phyloP scores from a whole-genome alignment of 345 rosid species.

The Laguncularia racemosa region DNA sequence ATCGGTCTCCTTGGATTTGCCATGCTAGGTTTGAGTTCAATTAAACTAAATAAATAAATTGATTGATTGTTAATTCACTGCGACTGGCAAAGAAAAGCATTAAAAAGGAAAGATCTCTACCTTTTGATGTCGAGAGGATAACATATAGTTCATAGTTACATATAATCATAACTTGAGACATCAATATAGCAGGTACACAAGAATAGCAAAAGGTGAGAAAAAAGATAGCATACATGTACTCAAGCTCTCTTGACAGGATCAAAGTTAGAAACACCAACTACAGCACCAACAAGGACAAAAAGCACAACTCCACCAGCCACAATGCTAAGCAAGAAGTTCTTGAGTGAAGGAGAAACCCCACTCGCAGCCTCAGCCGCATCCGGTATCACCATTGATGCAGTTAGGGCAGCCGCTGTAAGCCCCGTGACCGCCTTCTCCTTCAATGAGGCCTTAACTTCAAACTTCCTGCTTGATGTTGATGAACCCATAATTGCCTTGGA shows the following conservation, averaged over 20 bases:
- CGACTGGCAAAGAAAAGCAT: too few relatives aligned
- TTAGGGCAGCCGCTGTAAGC: slow-evolving; percentile 62
- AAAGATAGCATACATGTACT: not conserved
- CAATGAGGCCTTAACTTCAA: slow-evolving; percentile 46
- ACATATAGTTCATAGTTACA: too few relatives aligned
- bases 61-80: too few relatives aligned
- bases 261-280: slow-evolving; percentile 73
- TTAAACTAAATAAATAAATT: too few relatives aligned
- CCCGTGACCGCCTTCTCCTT: slow-evolving; percentile 74
- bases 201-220: too few relatives aligned
- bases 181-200: too few relatives aligned
- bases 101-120: too few relatives aligned
- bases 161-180: too few relatives aligned
- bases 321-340: slow-evolving; percentile 90
- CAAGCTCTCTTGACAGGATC: slow-evolving; percentile 69
- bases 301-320: slow-evolving; percentile 69
- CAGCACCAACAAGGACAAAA: slow-evolving; percentile 47
- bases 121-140: too few relatives aligned
- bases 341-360: slow-evolving; percentile 69
- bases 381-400: slow-evolving; percentile 72
- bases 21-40: too few relatives aligned
- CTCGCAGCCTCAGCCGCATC: slow-evolving; percentile 70
- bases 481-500: slow-evolving; percentile 16
- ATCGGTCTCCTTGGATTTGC: too few relatives aligned
- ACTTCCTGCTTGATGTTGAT: slow-evolving; percentile 20